Base-by-base conservation (phyloP, 768 basidiomycete species). In the Mycena kentingensis region DNA sequence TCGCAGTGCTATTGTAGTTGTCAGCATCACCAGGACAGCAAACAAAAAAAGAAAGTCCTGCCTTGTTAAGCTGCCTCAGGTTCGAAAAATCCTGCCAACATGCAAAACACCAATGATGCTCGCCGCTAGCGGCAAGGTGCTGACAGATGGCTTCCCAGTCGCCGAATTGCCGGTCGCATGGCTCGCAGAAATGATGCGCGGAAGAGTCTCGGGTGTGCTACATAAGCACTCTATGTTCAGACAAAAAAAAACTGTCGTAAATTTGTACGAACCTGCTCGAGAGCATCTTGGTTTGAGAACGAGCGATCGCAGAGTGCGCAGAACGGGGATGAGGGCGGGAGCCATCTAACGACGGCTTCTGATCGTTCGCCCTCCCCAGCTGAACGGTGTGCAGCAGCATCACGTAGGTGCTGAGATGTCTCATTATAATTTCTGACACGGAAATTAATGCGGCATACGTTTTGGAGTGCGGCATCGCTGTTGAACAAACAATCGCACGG, bases 101-200 rank as follows among this genome's bases (percentile, higher is more conserved):
- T 11, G 32, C 41, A 12, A 51, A 51, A 22, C 50, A 51, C 50
- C 50, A 51, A 8, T 44, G 34, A 25, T 51, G 50, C 35, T 24
- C 5, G n/a, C 34, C 34, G 19, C 42, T 45, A 34, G 50, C 42
- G 21, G 50, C 50, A 27, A 51, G 50, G 31, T 51, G 50, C 21
- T n/a, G 31, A 29, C 43, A 51, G 15, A 37, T 36, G 3, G 42
- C 50, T 4, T 51, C 26, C 25, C 32, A 16, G 36, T 45, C 26
- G 19, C 2, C 1, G 19, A 51, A 51, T 13, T 51, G 50, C 19
- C 50, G 50, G 4, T 45, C 3, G 27, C 50, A 51, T 24, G 5
- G 32, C 31, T 36, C 26, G 42, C 50, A 51, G 26, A 51, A 44
- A 4, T 18, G 50, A 35, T 51, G 50, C 42, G 15, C 42, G 38